These are phyloP conservation scores for Daucus carota DNA, from an alignment of 129 eudicot genomes.

Conservation along the genomic window DNA sequence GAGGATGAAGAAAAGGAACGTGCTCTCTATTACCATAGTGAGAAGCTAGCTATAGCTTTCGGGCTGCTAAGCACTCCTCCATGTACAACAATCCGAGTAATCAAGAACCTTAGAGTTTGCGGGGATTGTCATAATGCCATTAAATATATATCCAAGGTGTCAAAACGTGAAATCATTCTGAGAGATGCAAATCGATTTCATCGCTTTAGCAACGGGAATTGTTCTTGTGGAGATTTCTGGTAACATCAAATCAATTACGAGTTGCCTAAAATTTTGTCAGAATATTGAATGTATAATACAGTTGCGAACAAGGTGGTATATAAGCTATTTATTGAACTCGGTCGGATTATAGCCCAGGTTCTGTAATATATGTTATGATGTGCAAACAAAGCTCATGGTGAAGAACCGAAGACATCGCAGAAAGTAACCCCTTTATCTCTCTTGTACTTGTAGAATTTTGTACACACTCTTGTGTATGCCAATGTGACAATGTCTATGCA, in stretches of 20 bases:
- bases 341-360: background rate
- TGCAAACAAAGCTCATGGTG: background rate
- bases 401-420: background rate
- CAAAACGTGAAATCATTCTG: conserved; percentile 34
- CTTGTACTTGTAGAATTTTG: background rate
- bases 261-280: background rate
- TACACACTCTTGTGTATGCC: background rate
- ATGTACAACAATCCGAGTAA: conserved; percentile 18
- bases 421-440: conserved; percentile 1
- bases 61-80: conserved; percentile 28
- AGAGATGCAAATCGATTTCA: conserved; percentile 56
- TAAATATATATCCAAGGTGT: conserved; percentile 38
- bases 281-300: background rate
- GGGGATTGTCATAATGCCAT: conserved; percentile 52
- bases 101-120: conserved; percentile 45
- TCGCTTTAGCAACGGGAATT: conserved; percentile 33
- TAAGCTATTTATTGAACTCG: background rate
- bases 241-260: conserved; percentile 10
- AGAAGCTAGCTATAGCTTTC: conserved; percentile 53
- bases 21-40: conserved; percentile 44
- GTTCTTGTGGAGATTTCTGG: conserved; percentile 59
- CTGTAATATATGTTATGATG: background rate
- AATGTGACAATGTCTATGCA: background rate
- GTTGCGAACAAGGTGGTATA: background rate
- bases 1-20: conserved; percentile 42